Conservation (phyloP, 2,329 filamentous ascomycete genomes). For the Arthrobotrys entomopaga region DNA sequence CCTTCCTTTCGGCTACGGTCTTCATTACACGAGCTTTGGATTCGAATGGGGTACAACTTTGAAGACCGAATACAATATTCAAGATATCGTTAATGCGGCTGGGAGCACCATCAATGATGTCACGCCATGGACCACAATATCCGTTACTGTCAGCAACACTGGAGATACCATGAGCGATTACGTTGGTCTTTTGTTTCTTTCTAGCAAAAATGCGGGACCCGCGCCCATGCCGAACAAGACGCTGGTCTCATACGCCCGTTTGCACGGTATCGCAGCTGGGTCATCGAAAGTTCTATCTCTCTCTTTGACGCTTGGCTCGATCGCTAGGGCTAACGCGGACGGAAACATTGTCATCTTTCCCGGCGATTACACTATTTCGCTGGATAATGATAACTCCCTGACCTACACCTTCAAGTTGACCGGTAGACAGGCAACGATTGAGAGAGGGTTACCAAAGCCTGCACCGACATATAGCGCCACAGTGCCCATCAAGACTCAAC, state of each 20-base stretch:
- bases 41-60: conserved; percentile 29
- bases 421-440: neutral
- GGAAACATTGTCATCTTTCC: neutral
- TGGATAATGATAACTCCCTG: conserved; percentile 9
- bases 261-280: too few species aligned
- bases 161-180: neutral
- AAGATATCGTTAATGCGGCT: conserved; percentile 42
- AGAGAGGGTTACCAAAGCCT: conserved; percentile 6
- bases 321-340: conserved; percentile 1
- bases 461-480: conserved; percentile 3
- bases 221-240: too few species aligned
- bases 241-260: too few species aligned
- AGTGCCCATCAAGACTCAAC: conserved; percentile 8
- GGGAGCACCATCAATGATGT: conserved; percentile 55
- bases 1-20: conserved; percentile 68
- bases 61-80: conserved; percentile 18
- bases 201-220: too few species aligned
- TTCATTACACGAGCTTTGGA: conserved; percentile 70
- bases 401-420: neutral
- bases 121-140: conserved; percentile 3
- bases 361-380: conserved; percentile 1
- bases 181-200: too few species aligned
- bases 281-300: neutral
- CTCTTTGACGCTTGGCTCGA: conserved; percentile 1
- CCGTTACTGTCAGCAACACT: conserved; percentile 7